Percentiles rank a stretch among this genome's conserved stretches.
phyloP scores from a whole-genome alignment of 768 basidiomycete genomes.

The Lentinula raphanica region DNA sequence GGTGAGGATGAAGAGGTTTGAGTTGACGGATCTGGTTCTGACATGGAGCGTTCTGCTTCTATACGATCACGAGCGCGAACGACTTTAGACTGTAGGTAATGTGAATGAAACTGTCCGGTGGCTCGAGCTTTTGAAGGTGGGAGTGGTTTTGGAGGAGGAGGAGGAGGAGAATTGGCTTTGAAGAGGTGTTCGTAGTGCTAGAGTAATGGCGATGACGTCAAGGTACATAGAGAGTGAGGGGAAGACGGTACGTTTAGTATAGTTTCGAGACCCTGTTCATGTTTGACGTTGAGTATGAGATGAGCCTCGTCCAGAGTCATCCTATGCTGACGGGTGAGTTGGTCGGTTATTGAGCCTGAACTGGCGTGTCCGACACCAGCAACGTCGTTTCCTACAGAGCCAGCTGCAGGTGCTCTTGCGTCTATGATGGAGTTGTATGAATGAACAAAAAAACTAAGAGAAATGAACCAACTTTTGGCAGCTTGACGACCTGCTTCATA shows the following conservation, averaged over 20 bases:
- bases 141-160: constrained; percentile 46
- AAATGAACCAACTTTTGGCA: constrained; percentile 64
- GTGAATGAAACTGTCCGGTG: constrained; percentile 55
- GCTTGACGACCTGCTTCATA: constrained; percentile 88
- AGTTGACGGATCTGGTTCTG: neutral
- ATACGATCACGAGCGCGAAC: constrained; percentile 90
- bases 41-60: constrained; percentile 66
- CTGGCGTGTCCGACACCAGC: constrained; percentile 72
- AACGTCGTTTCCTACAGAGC: constrained; percentile 58
- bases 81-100: constrained; percentile 97
- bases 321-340: constrained; percentile 75
- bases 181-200: constrained; percentile 94
- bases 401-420: constrained; percentile 76
- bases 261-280: constrained; percentile 60
- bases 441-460: neutral
- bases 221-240: too few species aligned
- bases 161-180: constrained; percentile 78
- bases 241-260: constrained; percentile 59
- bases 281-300: constrained; percentile 84
- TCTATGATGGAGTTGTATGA: constrained; percentile 39
- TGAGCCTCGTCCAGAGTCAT: constrained; percentile 97
- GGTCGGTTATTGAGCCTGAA: constrained; percentile 73
- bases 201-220: neutral
- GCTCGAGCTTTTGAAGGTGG: constrained; percentile 38
- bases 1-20: neutral